phyloP scores from a whole-genome alignment of 2,329 filamentous ascomycete genomes.

The Septoria linicola region DNA sequence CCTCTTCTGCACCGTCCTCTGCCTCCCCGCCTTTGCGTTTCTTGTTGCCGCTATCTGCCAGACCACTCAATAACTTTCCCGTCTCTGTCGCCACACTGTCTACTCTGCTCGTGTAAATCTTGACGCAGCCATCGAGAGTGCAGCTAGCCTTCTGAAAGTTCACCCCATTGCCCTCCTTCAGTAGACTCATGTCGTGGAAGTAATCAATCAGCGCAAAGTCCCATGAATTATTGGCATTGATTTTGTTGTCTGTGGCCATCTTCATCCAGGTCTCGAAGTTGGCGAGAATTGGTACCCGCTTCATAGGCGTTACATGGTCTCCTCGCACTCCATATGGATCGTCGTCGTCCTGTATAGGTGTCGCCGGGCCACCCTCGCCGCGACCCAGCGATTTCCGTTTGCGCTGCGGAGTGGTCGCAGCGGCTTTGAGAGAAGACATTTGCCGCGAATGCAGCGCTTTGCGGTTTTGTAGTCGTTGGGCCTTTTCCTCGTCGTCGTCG shows the following conservation, averaged over 20 bases:
- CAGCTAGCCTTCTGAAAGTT: conserved; percentile 99
- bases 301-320: conserved; percentile 86
- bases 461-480: conserved; percentile 79
- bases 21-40: conserved; percentile 55
- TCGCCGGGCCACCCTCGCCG: conserved; percentile 49
- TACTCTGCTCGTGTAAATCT: conserved; percentile 97
- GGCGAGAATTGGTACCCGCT: conserved; percentile 89
- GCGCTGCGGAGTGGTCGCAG: conserved; percentile 59
- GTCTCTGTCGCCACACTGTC: conserved; percentile 98
- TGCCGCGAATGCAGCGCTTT: conserved; percentile 87
- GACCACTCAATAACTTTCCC: conserved; percentile 85
- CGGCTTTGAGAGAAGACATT: conserved; percentile 82
- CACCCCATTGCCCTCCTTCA: conserved; percentile 94
- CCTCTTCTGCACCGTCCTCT: conserved; percentile 60
- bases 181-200: conserved; percentile 96
- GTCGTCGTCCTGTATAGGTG: conserved; percentile 56
- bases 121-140: conserved; percentile 95
- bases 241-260: conserved; percentile 96
- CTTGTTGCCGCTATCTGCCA: conserved; percentile 78
- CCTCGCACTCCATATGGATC: conserved; percentile 58
- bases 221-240: conserved; percentile 98
- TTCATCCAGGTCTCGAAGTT: conserved; percentile 99
- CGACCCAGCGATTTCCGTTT: conserved; percentile 38
- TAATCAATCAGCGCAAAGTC: conserved; percentile 99
- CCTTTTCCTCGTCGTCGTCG: conserved; percentile 91